A percentile compares a stretch with the other conserved stretches of the same genome.
Conservation (phyloP, 2,329 filamentous ascomycete species). For the Phialophora verrucosa region DNA sequence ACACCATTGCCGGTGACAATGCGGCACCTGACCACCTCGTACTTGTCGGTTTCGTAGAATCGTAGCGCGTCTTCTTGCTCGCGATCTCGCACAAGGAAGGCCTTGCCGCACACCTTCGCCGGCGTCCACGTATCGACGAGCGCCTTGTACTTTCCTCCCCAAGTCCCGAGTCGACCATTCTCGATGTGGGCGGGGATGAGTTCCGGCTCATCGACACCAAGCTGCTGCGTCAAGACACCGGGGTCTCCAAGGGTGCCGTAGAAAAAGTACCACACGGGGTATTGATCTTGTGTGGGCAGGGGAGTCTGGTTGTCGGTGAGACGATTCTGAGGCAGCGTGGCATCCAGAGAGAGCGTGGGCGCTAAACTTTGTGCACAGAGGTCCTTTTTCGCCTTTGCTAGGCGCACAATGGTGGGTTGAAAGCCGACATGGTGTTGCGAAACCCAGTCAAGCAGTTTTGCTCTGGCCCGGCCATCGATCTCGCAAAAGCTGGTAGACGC, state of each 20-base stretch:
- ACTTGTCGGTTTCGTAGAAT: constrained; percentile 48
- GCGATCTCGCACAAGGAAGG: constrained; percentile 42
- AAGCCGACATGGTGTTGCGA: constrained; percentile 31
- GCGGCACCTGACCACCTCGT: constrained; percentile 47
- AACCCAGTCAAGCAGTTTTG: constrained; percentile 33
- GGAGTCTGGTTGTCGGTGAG: constrained; percentile 20
- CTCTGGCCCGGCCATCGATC: constrained; percentile 34
- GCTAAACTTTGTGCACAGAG: constrained; percentile 37
- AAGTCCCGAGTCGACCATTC: constrained; percentile 45
- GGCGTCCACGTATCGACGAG: constrained; percentile 43
- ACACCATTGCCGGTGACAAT: constrained; percentile 36
- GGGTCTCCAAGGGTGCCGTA: constrained; percentile 49
- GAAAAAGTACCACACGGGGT: constrained; percentile 53
- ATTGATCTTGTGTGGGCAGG: constrained; percentile 42
- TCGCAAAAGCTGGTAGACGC: constrained; percentile 37
- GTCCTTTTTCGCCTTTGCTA: constrained; percentile 41
- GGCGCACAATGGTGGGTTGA: constrained; percentile 41
- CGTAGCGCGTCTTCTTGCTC: constrained; percentile 46
- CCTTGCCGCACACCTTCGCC: constrained; percentile 41
- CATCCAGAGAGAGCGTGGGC: constrained; percentile 40
- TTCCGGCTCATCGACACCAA: constrained; percentile 41
- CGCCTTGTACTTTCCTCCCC: constrained; percentile 50
- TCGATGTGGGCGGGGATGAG: constrained; percentile 42
- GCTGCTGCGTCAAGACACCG: constrained; percentile 42
- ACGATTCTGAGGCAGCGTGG: constrained; percentile 43